phyloP scores from a whole-genome alignment of 2,329 filamentous ascomycete genomes.

The Chaetomiaceae sp. region DNA sequence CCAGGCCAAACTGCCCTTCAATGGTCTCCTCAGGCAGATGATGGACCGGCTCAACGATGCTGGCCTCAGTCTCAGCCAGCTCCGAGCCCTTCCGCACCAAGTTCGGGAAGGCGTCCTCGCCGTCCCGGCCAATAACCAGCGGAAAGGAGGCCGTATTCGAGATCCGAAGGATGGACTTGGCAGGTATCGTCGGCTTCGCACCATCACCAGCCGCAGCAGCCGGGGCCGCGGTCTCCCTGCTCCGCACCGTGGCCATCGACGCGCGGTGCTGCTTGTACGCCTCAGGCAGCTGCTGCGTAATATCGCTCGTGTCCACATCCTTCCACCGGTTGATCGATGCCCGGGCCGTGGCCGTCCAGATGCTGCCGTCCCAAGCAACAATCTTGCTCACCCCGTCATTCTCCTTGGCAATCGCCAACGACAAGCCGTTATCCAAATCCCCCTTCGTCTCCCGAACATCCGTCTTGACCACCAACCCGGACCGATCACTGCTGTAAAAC shows the following conservation, averaged over 20 bases:
- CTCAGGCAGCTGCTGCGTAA: slow-evolving; percentile 63
- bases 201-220: slow-evolving; percentile 30
- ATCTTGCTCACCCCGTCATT: slow-evolving; percentile 73
- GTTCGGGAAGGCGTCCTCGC: slow-evolving; percentile 37
- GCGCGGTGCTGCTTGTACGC: slow-evolving; percentile 46
- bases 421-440: slow-evolving; percentile 83
- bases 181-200: slow-evolving; percentile 63
- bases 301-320: slow-evolving; percentile 74
- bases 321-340: slow-evolving; percentile 92
- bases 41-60: slow-evolving; percentile 58
- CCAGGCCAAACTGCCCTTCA: slow-evolving; percentile 89
- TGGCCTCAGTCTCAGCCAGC: slow-evolving; percentile 44
- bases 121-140: slow-evolving; percentile 50
- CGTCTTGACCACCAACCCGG: slow-evolving; percentile 92
- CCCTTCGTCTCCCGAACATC: slow-evolving; percentile 71
- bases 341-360: slow-evolving; percentile 87
- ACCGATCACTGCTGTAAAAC: slow-evolving; percentile 93
- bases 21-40: slow-evolving; percentile 73
- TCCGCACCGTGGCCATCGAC: slow-evolving; percentile 40
- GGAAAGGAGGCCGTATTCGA: slow-evolving; percentile 81
- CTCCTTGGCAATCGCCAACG: slow-evolving; percentile 86
- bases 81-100: slow-evolving; percentile 55
- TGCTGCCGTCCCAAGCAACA: slow-evolving; percentile 65
- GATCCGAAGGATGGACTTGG: slow-evolving; percentile 72
- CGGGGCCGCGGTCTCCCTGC: slow-evolving; percentile 18